Evolutionary conservation across 1,284 basidiomycete species (phyloP), one percentile per base, ranked within the genome.

Genomic region (Moesziomyces sp.): DNA sequence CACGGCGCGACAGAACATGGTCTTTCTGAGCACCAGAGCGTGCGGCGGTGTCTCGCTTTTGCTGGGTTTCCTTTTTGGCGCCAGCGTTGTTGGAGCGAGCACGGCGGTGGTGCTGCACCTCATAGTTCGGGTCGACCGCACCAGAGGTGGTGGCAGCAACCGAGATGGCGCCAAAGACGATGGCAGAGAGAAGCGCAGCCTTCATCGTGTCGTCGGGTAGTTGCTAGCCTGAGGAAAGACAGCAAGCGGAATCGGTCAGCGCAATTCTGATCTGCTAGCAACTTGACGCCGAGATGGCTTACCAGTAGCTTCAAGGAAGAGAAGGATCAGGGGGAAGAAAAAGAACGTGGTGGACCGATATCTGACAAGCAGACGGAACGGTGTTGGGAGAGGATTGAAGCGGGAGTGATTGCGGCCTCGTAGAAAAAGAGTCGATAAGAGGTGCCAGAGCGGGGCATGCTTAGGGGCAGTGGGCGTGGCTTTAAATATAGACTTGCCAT

Each of bases 91-190:
- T 23, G 7, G 40, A 44, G 3, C 33, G 21, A 0, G 46, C 33
- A 24, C 51, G 49, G 28, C 23, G 56, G 9, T 45, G 48, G 28
- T 19, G 43, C 19, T 56, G 57, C 6, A 62, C n/a, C 33, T 46
- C 26, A 11, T 54, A 46, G 16, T 57, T 50, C n/a, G 56, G 59
- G 7, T 52, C 61, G 3, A 64, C 23, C 3, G 43, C 21, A 14
- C 45, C 49, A 28, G 63, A 59, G 19, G 64, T 33, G 5, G 70
- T 56, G n/a, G 63, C 70, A n/a, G 70, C 63, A 8, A 48, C 70
- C 10, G 70, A 59, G 50, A 67, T 60, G 30, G 60, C 70, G 38
- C 70, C 70, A 38, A 73, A 73, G 13, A 73, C 70, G n/a, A 73
- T 46, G 19, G 60, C 60, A 44, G 21, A 59, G 43, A 73, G 57